Conservation (phyloP, 192 early-diverging fungal species). For the Backusella westeae region DNA sequence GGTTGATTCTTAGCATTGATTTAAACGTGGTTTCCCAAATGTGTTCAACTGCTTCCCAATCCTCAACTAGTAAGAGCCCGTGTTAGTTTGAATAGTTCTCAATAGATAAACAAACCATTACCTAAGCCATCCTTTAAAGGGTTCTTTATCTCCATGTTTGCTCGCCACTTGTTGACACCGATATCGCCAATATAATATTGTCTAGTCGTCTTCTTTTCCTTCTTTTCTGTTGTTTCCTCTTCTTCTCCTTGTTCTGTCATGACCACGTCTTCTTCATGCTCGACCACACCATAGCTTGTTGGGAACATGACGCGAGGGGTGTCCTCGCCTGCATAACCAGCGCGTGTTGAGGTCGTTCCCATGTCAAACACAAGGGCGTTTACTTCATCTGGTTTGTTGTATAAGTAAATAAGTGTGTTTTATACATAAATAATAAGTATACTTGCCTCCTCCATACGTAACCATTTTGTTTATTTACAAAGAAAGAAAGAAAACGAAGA, state of each 20-base stretch:
- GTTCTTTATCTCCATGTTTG: slow-evolving; percentile 78
- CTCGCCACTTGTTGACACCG: slow-evolving; percentile 67
- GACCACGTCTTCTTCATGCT: slow-evolving; percentile 38
- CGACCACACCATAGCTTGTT: slow-evolving; percentile 68
- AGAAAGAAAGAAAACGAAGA: neutral
- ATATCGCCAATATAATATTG: slow-evolving; percentile 72
- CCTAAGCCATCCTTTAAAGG: slow-evolving; percentile 87
- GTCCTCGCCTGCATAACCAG: slow-evolving; percentile 98
- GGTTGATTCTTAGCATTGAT: slow-evolving; percentile 65
- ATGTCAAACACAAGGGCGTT: slow-evolving; percentile 91
- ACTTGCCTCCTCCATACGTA: slow-evolving; percentile 10
- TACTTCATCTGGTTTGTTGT: slow-evolving; percentile 73
- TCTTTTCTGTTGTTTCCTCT: neutral
- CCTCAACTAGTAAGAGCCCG: slow-evolving; percentile 58
- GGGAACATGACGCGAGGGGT: slow-evolving; percentile 86
- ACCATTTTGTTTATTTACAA: slow-evolving; percentile 3
- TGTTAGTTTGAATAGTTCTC: neutral
- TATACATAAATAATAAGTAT: neutral
- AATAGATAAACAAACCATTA: slow-evolving; percentile 27
- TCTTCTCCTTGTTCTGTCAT: slow-evolving; percentile 27
- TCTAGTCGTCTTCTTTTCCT: neutral
- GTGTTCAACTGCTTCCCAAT: slow-evolving; percentile 93
- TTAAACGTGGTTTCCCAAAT: slow-evolving; percentile 88
- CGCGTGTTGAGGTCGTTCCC: slow-evolving; percentile 83
- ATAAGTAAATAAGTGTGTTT: neutral